A percentile compares a stretch with the other conserved stretches of the same genome.
Conservation (phyloP, 371 early-diverging fungal genomes). For the Apophysomyces ossiformis region DNA sequence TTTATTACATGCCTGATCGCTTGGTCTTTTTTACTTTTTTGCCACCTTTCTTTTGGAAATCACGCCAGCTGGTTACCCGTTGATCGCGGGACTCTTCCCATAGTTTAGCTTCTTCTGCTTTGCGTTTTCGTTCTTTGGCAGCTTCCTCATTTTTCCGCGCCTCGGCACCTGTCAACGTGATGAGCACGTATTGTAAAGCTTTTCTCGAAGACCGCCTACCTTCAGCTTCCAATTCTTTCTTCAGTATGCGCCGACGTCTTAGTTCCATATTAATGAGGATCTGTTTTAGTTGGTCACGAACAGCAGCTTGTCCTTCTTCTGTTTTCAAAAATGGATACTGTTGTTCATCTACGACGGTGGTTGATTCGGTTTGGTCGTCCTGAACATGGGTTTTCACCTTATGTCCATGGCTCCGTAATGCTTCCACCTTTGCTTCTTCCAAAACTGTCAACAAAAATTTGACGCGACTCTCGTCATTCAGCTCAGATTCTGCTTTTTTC, state of each 20-base stretch:
- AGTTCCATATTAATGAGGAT: slow-evolving; percentile 67
- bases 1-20: slow-evolving; percentile 20
- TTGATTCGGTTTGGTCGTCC: slow-evolving; percentile 30
- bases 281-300: slow-evolving; percentile 63
- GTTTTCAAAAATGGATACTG: slow-evolving; percentile 49
- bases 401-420: slow-evolving; percentile 51
- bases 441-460: slow-evolving; percentile 62
- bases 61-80: slow-evolving; percentile 73
- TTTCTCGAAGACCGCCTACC: slow-evolving; percentile 34
- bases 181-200: background rate
- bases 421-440: slow-evolving; percentile 71
- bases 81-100: slow-evolving; percentile 77
- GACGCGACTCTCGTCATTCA: slow-evolving; percentile 70
- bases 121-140: slow-evolving; percentile 57
- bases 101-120: slow-evolving; percentile 69
- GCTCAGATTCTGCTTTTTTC: slow-evolving; percentile 83
- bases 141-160: slow-evolving; percentile 64
- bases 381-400: slow-evolving; percentile 45
- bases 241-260: slow-evolving; percentile 64
- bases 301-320: slow-evolving; percentile 39
- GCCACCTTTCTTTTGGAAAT: slow-evolving; percentile 63
- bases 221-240: slow-evolving; percentile 76
- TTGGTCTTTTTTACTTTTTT: slow-evolving; percentile 67
- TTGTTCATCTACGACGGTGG: slow-evolving; percentile 32
- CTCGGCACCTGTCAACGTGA: slow-evolving; percentile 46